Conservation (phyloP, 2,329 filamentous ascomycete species). For the Venturia asperata region DNA sequence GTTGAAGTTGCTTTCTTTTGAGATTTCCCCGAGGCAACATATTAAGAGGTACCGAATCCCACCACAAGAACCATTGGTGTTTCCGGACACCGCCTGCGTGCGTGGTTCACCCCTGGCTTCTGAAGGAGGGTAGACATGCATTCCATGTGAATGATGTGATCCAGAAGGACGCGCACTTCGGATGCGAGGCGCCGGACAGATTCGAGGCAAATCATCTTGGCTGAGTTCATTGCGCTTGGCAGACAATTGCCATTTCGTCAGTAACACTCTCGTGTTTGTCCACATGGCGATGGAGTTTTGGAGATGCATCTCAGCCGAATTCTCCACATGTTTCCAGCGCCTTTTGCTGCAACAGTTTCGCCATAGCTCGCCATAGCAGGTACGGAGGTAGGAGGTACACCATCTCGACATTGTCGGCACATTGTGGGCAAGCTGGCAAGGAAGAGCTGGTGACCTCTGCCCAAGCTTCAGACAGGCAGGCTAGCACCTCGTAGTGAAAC, state of each 20-base stretch:
- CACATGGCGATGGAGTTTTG: background rate
- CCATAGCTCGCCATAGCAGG: no score
- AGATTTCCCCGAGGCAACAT: background rate
- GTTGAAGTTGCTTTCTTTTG: background rate
- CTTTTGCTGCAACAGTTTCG: no score
- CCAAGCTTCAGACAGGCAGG: background rate
- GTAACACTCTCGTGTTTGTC: background rate
- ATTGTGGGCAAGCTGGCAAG: no score
- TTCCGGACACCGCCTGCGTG: background rate
- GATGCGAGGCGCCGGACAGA: background rate
- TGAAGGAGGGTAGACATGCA: background rate
- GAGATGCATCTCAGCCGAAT: no score
- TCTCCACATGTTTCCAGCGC: no score
- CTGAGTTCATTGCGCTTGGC: slow-evolving; percentile 8
- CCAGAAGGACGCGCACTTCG: background rate
- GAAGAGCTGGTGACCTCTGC: background rate
- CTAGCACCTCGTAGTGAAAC: background rate
- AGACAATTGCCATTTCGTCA: background rate
- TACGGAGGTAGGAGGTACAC: no score
- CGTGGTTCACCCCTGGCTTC: background rate
- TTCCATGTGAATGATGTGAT: background rate
- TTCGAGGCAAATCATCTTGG: slow-evolving; percentile 7
- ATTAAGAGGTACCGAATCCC: background rate
- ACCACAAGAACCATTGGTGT: background rate
- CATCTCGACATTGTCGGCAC: background rate